Evolutionary conservation across 2,329 filamentous ascomycete species (phyloP).

Genomic region (Diaporthe eres): DNA sequence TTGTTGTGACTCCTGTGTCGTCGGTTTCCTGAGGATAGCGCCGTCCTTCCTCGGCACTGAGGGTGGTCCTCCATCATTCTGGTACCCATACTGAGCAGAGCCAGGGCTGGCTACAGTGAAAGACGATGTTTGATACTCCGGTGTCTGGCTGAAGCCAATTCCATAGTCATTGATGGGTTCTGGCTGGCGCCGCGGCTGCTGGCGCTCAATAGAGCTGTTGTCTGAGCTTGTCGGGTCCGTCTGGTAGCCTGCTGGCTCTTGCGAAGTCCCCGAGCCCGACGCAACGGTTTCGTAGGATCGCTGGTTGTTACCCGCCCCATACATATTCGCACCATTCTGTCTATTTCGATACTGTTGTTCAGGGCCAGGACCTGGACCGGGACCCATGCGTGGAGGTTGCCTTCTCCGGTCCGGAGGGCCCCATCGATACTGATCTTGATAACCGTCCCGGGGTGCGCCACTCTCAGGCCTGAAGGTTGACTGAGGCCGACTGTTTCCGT

Average conservation of each 20-base stretch:
- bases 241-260: constrained; percentile 82
- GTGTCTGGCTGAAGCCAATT: constrained; percentile 65
- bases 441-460: constrained; percentile 52
- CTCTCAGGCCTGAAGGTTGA: constrained; percentile 40
- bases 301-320: constrained; percentile 74
- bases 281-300: constrained; percentile 90
- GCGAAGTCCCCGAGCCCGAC: constrained; percentile 79
- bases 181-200: constrained; percentile 65
- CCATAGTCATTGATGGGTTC: constrained; percentile 76
- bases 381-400: constrained; percentile 51
- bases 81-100: constrained; percentile 43
- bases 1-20: constrained; percentile 41
- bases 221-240: constrained; percentile 91
- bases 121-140: constrained; percentile 58
- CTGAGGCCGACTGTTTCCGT: constrained; percentile 51
- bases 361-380: constrained; percentile 6
- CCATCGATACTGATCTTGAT: constrained; percentile 45
- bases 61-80: constrained; percentile 45
- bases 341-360: constrained; percentile 61
- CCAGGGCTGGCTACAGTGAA: constrained; percentile 53
- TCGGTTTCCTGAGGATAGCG: constrained; percentile 47
- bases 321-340: constrained; percentile 61
- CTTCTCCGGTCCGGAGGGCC: constrained; percentile 47
- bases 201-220: constrained; percentile 89
- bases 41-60: constrained; percentile 53